Base-by-base conservation (phyloP, 2,329 filamentous ascomycete genomes). In the Daldinia eschscholtzii region DNA sequence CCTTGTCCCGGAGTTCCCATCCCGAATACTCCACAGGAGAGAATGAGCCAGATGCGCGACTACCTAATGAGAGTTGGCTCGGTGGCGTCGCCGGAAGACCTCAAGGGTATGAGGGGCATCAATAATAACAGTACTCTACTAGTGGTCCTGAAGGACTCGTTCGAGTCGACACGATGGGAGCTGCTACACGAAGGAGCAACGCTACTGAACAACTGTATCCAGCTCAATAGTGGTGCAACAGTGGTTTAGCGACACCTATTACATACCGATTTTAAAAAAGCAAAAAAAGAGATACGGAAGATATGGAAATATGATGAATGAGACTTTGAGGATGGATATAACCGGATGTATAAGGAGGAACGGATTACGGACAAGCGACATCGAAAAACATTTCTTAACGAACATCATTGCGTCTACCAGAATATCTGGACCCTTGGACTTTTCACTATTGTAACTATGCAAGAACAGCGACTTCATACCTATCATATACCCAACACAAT, bases 161-260 rank as follows among this genome's bases (percentile, higher is more conserved):
- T 98, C 78, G 85, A 87, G 72, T 90, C 91, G 75, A 94, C 94
- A 35, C 87, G 94, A 56, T 98, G 95, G 95, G 94, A 98, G 83
- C 82, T 98, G 61, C 83, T 98, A 70, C 91, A 96, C 64, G 96
- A 98, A 80, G 95, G 93, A 39, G 92, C 92, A 35, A 91, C 88
- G 23, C 82, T 97, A 68, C 80, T 98, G 76, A 89, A 86, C 62
- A 96, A 94, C 78, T 97, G 94, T 79, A 92, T 97, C 71, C 84
- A 88, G 68, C 78, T 86, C 20, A 86, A 86, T 67, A 77, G 78
- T 37, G 76, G 77, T 28, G 64, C 58, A 39, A 73, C 64, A 48
- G 59, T 74, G 57, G 55, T 55, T 18, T 70, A 71, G 57, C 18
- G 20, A 48, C 62, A n/a, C 57, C 12, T 41, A 41, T 20, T 30